Base-by-base conservation (phyloP, 78 protist species). In the Cavenderia fasciculata region DNA sequence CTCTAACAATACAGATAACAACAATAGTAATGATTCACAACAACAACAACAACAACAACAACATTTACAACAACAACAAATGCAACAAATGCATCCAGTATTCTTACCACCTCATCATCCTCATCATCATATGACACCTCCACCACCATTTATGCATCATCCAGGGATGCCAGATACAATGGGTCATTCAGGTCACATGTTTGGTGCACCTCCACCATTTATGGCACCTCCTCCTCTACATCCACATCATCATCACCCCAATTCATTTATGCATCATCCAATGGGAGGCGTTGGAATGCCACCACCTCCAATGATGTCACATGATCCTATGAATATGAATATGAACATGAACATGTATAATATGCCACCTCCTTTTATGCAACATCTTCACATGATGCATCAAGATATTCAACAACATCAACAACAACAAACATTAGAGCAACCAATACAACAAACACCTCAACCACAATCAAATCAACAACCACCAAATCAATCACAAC, bases 281-380 rank as follows among this genome's bases (percentile, higher is more conserved):
- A n/a, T n/a, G n/a, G n/a, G n/a, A n/a, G n/a, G n/a, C n/a, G 27
- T 14, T 49, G 54, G 54, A 12, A 49, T 49, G 54, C 54, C 54
- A 18, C 12, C 27, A 49, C 54, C 14, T 18, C 54, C 54, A 49
- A 49, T 49, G 54, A 49, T 49, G 54, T 14, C 12, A 49, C 54
- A 12, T 49, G 27, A 12, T 49, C 54, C 54, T 18, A 18, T 49
- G 27, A 12, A 12, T 14, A 49, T 49, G 54, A 12, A 14, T 49
- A 49, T 49, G 54, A 12, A 12, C 12, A 49, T 49, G 54, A 12
- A 49, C 14, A 49, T 49, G 54, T n/a, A n/a, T n/a, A n/a, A n/a
- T n/a, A 49, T 49, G 54, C 54, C 54, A 49, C 54, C 43, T 10
- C 72, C 43, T 36, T n/a, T n/a, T n/a, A n/a, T n/a, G n/a, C 72